Evolutionary conservation across 768 basidiomycete genomes (phyloP).

Genomic region (Russula sp.): DNA sequence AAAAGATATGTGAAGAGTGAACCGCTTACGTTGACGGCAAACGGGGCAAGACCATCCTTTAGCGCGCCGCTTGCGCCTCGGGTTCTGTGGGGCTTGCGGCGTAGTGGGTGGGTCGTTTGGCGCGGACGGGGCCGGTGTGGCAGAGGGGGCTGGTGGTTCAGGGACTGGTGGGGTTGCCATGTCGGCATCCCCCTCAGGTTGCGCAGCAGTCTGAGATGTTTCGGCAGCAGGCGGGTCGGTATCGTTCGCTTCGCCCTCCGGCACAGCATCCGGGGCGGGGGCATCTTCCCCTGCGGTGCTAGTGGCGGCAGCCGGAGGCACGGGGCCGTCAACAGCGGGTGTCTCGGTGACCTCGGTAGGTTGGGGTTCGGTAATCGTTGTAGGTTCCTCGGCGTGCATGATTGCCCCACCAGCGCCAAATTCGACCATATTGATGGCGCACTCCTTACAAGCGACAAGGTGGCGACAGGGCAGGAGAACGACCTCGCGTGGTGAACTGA

Average conservation of each 20-base stretch:
- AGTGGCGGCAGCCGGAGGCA: constrained; percentile 29
- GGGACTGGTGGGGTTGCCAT: background rate
- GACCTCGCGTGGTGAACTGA: constrained; percentile 84
- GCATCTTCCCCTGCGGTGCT: constrained; percentile 24
- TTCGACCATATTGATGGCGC: constrained; percentile 95
- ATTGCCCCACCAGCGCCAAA: constrained; percentile 91
- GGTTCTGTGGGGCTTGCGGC: constrained; percentile 30
- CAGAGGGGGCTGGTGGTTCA: constrained; percentile 10
- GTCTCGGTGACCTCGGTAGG: constrained; percentile 28
- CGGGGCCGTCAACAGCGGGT: constrained; percentile 1
- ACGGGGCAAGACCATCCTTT: constrained; percentile 99
- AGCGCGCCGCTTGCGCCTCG: constrained; percentile 81
- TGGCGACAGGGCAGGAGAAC: constrained; percentile 91
- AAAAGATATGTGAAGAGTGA: background rate
- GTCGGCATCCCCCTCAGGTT: constrained; percentile 18
- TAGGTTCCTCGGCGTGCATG: constrained; percentile 45
- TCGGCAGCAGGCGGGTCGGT: background rate
- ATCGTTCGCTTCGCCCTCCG: background rate
- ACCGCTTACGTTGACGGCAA: constrained; percentile 80
- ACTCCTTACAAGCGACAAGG: constrained; percentile 92
- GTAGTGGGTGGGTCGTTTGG: constrained; percentile 18
- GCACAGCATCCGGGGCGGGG: background rate
- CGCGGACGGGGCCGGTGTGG: constrained; percentile 19
- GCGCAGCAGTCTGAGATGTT: constrained; percentile 18
- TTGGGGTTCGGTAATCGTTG: constrained; percentile 29